Evolutionary conservation across 805 yeast genomes (phyloP).

Genomic region (Suhomyces sp.): DNA sequence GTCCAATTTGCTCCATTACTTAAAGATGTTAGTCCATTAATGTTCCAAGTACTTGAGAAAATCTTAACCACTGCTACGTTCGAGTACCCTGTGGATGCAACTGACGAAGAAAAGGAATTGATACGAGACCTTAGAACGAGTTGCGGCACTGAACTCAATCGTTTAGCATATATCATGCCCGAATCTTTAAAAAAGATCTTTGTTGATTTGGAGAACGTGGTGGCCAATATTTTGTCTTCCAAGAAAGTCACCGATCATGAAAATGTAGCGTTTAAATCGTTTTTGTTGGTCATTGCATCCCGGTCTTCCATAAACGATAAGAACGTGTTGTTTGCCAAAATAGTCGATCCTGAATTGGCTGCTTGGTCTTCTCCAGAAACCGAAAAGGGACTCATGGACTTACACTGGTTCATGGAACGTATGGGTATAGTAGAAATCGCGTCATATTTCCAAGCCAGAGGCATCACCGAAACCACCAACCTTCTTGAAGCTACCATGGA

Average conservation of each 20-base stretch:
- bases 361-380: slow-evolving; percentile 95
- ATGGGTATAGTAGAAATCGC: slow-evolving; percentile 93
- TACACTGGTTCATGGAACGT: slow-evolving; percentile 98
- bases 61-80: slow-evolving; percentile 80
- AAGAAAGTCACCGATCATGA: slow-evolving; percentile 84
- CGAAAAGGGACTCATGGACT: slow-evolving; percentile 80
- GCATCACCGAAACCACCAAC: slow-evolving; percentile 74
- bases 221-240: slow-evolving; percentile 64
- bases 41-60: slow-evolving; percentile 83
- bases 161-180: slow-evolving; percentile 94
- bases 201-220: slow-evolving; percentile 77
- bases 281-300: slow-evolving; percentile 86
- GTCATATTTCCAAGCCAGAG: slow-evolving; percentile 78
- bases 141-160: slow-evolving; percentile 91
- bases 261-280: slow-evolving; percentile 89
- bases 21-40: slow-evolving; percentile 67
- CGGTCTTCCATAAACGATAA: slow-evolving; percentile 73
- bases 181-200: slow-evolving; percentile 79
- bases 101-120: slow-evolving; percentile 75
- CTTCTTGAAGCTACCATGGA: slow-evolving; percentile 82
- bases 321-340: slow-evolving; percentile 72
- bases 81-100: slow-evolving; percentile 64
- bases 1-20: slow-evolving; percentile 92
- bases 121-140: slow-evolving; percentile 85
- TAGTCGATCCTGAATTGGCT: slow-evolving; percentile 88